phyloP scores from a whole-genome alignment of 192 early-diverging fungal species.

The Funneliformis mosseae region DNA sequence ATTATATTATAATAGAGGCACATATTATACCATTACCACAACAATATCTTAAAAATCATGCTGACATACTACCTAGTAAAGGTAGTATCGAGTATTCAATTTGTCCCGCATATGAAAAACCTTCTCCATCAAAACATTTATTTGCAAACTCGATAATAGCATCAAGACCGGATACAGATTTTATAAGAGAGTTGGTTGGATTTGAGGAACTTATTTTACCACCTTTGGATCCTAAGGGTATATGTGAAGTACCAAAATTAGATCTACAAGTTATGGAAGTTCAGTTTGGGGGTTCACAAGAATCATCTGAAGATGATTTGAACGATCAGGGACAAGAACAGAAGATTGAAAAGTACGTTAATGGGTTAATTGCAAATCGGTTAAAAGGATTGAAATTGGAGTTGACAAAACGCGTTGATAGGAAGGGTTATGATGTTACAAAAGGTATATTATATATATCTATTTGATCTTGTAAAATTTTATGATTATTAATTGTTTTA shows the following conservation, averaged over 20 bases:
- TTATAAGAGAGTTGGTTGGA: slow-evolving; percentile 52
- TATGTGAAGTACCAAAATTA: slow-evolving; percentile 46
- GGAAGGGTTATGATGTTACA: slow-evolving; percentile 39
- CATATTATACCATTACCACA: slow-evolving; percentile 54
- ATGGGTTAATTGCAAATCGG: slow-evolving; percentile 41
- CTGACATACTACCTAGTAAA: not conserved
- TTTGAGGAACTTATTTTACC: slow-evolving; percentile 24
- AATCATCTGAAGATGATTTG: slow-evolving; percentile 4
- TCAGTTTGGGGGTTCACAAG: slow-evolving; percentile 34
- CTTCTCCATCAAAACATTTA: slow-evolving; percentile 7
- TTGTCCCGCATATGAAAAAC: slow-evolving; percentile 37
- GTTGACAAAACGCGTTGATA: slow-evolving; percentile 30
- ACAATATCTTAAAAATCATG: slow-evolving; percentile 29
- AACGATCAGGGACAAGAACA: not conserved
- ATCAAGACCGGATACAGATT: slow-evolving; percentile 50
- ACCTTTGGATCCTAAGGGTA: slow-evolving; percentile 44
- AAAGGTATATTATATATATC: slow-evolving; percentile 41
- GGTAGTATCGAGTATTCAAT: not conserved
- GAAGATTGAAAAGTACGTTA: slow-evolving; percentile 35
- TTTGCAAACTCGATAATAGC: slow-evolving; percentile 47
- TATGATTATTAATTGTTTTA: not conserved
- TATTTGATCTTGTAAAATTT: not conserved
- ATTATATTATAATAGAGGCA: slow-evolving; percentile 46
- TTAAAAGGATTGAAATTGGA: slow-evolving; percentile 45
- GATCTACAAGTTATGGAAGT: slow-evolving; percentile 39